A percentile compares a stretch with the other conserved stretches of the same genome.
Evolutionary conservation across 2,329 filamentous ascomycete genomes (phyloP).

Genomic region (Ambrosiella cleistominuta): DNA sequence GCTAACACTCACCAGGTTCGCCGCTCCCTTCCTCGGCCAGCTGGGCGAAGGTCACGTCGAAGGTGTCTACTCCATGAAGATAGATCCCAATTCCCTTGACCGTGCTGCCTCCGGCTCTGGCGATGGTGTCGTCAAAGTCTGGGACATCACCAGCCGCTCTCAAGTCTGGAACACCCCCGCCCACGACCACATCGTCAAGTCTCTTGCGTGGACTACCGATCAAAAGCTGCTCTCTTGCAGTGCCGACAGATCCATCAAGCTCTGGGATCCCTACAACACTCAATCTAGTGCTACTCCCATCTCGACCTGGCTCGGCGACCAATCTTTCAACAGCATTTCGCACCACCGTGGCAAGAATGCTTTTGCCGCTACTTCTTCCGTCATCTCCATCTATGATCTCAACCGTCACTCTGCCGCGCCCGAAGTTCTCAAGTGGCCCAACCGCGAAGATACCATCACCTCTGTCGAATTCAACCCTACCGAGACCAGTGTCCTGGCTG

Average conservation of each 20-base stretch:
- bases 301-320: constrained; percentile 68
- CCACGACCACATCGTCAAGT: constrained; percentile 88
- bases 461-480: constrained; percentile 80
- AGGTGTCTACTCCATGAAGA: constrained; percentile 61
- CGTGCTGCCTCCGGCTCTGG: constrained; percentile 69
- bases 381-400: constrained; percentile 78
- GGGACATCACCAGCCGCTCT: constrained; percentile 56
- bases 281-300: constrained; percentile 50
- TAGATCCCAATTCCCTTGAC: constrained; percentile 58
- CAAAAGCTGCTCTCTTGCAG: constrained; percentile 75
- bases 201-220: constrained; percentile 74
- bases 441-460: constrained; percentile 76
- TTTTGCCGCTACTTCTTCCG: constrained; percentile 62
- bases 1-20: constrained; percentile 16
- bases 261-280: constrained; percentile 78
- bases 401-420: constrained; percentile 63
- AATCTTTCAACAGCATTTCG: constrained; percentile 67
- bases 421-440: constrained; percentile 75
- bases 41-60: constrained; percentile 85
- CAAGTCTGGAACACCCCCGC: constrained; percentile 65
- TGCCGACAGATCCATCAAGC: constrained; percentile 69
- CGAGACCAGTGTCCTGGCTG: constrained; percentile 80
- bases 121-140: constrained; percentile 87
- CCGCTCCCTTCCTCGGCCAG: constrained; percentile 56
- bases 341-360: constrained; percentile 63